Base-by-base conservation (phyloP, 2,329 filamentous ascomycete species). In the Nigrograna mackinnonii region DNA sequence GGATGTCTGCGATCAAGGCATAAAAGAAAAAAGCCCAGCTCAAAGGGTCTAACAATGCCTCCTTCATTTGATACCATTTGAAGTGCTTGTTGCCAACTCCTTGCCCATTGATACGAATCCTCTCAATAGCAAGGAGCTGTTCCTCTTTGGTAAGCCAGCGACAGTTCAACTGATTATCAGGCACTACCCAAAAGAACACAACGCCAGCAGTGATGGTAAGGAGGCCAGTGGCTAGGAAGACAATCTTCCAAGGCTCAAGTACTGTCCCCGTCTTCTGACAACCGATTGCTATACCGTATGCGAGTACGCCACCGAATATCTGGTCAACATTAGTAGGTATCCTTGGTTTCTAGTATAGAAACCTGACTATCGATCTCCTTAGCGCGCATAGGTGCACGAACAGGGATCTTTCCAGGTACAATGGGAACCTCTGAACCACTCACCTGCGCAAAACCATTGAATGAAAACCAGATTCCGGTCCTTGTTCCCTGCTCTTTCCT, bases 91-190 rank as follows among this genome's bases (percentile, higher is more conserved):
- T 86, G 2, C 84, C 85, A 13, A 87, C 84, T 0, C 88, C 88
- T 46, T 88, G 88, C 60, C 89, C 83, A 54, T 92, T 92, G 17
- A 82, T 76, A 0, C 87, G 77, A 5, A 92, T 80, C 0, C 88
- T 78, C 49, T 89, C 87, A 19, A 91, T 72, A 0, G 85, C 86
- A 31, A 89, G 75, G 0, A 83, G 62, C 11, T 82, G 81, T 51
- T 92, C 88, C 34, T 82, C 75, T 39, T 85, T 78, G 6, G 73
- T 85, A 19, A 94, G 55, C 76, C 79, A 84, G 3, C 78, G 71
- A 13, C 79, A 79, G 38, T 84, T 83, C 35, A 84, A 62, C 49
- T 83, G 81, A 22, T 74, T 83, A 54, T 84, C 82, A 0, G 81
- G 81, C n/a, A 77, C 64, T 4, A 67, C 54, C 52, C 69, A 76